phyloP scores from a whole-genome alignment of 1,284 basidiomycete species.

The Bondarzewia mesenterica region DNA sequence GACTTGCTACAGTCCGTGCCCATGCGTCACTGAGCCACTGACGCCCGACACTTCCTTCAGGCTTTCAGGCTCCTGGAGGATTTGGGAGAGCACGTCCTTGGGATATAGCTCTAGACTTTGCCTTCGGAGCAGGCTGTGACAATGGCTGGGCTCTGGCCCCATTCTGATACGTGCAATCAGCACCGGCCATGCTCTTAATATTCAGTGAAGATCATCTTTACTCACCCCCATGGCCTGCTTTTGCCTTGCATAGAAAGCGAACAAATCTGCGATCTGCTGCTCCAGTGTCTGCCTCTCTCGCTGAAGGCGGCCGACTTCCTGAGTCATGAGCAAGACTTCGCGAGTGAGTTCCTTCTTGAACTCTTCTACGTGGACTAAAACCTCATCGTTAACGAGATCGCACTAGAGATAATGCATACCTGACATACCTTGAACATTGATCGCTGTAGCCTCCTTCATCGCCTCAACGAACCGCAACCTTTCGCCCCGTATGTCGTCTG shows the following conservation, averaged over 20 bases:
- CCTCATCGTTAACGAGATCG: constrained; percentile 7
- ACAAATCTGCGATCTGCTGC: constrained; percentile 65
- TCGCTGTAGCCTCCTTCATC: constrained; percentile 83
- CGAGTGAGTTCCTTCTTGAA: constrained; percentile 72
- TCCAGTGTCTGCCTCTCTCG: constrained; percentile 67
- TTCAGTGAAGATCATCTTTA: not conserved
- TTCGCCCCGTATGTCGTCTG: constrained; percentile 77
- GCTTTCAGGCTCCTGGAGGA: no score
- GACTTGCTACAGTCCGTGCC: no score
- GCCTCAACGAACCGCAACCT: constrained; percentile 80
- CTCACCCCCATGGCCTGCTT: constrained; percentile 35
- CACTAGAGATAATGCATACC: not conserved
- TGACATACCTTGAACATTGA: constrained; percentile 69
- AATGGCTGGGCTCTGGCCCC: no score
- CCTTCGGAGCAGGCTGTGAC: no score
- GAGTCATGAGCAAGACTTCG: constrained; percentile 67
- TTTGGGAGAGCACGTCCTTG: no score
- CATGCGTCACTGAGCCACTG: no score
- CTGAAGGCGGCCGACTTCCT: constrained; percentile 67
- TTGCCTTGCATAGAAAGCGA: constrained; percentile 66
- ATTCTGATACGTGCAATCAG: no score
- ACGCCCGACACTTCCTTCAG: no score
- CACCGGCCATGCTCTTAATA: constrained; percentile 45
- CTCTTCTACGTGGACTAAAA: constrained; percentile 71
- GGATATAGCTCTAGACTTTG: no score